phyloP scores from a whole-genome alignment of 192 early-diverging fungal genomes.

The Thoreauomyces humboldtii region DNA sequence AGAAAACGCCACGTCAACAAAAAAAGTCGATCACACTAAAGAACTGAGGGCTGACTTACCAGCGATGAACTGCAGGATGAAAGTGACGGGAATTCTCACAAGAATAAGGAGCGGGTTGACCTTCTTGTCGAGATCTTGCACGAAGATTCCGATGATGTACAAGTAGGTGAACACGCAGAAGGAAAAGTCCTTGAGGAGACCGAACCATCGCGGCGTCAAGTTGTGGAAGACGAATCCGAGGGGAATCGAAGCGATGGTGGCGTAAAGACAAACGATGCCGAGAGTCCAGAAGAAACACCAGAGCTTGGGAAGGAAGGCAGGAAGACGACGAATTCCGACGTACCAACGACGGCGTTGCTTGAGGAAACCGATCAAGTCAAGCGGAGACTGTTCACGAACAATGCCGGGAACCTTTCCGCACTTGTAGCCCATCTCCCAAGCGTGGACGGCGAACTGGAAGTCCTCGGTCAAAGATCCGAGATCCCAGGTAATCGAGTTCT shows the following conservation, averaged over 20 bases:
- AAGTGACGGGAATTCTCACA: constrained; percentile 40
- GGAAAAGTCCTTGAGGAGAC: constrained; percentile 51
- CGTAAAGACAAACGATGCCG: constrained; percentile 44
- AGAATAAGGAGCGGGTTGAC: constrained; percentile 42
- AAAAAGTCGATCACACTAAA: too few species aligned
- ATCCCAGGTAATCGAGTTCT: constrained; percentile 58
- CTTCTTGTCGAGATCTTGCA: constrained; percentile 54
- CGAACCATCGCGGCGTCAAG: constrained; percentile 56
- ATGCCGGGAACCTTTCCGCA: constrained; percentile 55
- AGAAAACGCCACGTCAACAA: too few species aligned
- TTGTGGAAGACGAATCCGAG: constrained; percentile 38
- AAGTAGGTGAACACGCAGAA: constrained; percentile 54
- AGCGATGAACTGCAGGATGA: constrained; percentile 49
- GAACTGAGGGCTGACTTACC: too few species aligned
- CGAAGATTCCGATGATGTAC: constrained; percentile 51
- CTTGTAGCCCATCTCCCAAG: constrained; percentile 49
- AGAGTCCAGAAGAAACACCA: constrained; percentile 58
- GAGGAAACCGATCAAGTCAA: constrained; percentile 51
- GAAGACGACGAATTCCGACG: constrained; percentile 54
- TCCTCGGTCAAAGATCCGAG: constrained; percentile 54
- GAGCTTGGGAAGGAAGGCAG: constrained; percentile 50
- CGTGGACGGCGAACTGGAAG: constrained; percentile 52
- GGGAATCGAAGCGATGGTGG: constrained; percentile 45
- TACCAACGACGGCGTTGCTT: constrained; percentile 59
- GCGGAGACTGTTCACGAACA: constrained; percentile 54